Evolutionary conservation across 2,329 filamentous ascomycete genomes (phyloP), one percentile per base, ranked within the genome.

Genomic region (Monosporascus sp.): DNA sequence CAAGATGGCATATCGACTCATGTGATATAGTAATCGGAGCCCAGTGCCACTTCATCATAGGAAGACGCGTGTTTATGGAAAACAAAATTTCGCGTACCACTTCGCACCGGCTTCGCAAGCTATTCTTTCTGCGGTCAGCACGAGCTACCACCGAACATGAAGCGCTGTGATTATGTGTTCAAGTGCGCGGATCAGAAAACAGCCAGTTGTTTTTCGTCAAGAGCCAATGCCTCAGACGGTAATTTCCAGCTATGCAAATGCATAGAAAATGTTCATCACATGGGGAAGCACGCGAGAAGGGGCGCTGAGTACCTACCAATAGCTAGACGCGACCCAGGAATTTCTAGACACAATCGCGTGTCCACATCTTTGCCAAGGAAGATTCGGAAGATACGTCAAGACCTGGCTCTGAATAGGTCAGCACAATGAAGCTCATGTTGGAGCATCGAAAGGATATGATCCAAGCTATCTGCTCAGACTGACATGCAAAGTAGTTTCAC

Each of bases 11-110:
- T 83, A 84, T 91, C 89, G 72, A 78, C 91, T 90, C 90, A 84
- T 84, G 77, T 72, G 70, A 67, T 68, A 68, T 73, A 70, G 68
- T 72, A 65, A 78, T 95, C 90, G 87, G 91, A 93, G 91, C 91
- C 91, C 91, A 96, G 91, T 96, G 91, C 91, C 89, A 75, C 80
- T 88, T 90, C 89, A 91, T 93, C 89, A 89, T 83, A 63, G 65
- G 69, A 74, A 61, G 58, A 49, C 43, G 54, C 43, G 49, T 55
- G 37, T 53, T 46, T 39, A 53, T 55, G 57, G 58, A 55, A 47
- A 50, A 55, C 45, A 49, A 55, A 56, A 60, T 55, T 65, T 69
- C 65, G 70, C 61, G 54, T 63, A 65, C 63, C 60, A 47, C 58
- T 53, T 35, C 7, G 48, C 47, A 35, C 37, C 18, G 44, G 14